Evolutionary conservation across 495 filamentous ascomycete genomes (phyloP), one percentile per base, ranked within the genome.

Genomic region (Geopyxis carbonaria): DNA sequence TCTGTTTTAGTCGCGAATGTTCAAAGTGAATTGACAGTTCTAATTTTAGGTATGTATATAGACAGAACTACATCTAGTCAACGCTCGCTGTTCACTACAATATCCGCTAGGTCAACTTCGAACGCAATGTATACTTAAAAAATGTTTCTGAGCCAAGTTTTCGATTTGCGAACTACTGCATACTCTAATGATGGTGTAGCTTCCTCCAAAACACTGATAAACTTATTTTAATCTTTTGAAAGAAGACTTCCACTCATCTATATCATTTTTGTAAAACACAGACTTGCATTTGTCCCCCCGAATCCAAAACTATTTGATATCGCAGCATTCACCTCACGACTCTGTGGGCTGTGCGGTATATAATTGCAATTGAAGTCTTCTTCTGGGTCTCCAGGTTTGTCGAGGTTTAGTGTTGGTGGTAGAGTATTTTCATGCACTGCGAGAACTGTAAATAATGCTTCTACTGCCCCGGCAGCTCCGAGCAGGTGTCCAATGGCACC

Each of bases 301-400:
- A 97, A 97, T 1, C 89, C 89, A 66, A 97, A 97, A 53, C 87
- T 95, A 52, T 97, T 97, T 14, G 81, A 84, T 48, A 97, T 45
- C 22, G 77, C 78, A 19, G 86, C 79, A 41, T 77, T 66, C 16
- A 94, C 73, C 7, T 62, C 42, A 46, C 73, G 73, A 20, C 76
- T 55, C 53, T 94, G 86, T 2, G 80, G 65, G 22, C 64, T 44
- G 1, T 73, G 63, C 0, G 84, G 74, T 2, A 91, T 74, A 60
- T 92, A 87, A 58, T 97, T 94, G 64, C 83, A 93, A 38, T 76
- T 64, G 35, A 85, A 82, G 6, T 73, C 80, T 37, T 73, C 64
- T 18, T 69, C 67, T 15, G 74, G 61, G 25, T 52, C 36, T 18
- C 37, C 43, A 7, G 43, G 43, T n/a, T 68, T 66, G 2, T 75